Evolutionary conservation across 345 rosid species (phyloP).

Genomic region (Brassica cretica): DNA sequence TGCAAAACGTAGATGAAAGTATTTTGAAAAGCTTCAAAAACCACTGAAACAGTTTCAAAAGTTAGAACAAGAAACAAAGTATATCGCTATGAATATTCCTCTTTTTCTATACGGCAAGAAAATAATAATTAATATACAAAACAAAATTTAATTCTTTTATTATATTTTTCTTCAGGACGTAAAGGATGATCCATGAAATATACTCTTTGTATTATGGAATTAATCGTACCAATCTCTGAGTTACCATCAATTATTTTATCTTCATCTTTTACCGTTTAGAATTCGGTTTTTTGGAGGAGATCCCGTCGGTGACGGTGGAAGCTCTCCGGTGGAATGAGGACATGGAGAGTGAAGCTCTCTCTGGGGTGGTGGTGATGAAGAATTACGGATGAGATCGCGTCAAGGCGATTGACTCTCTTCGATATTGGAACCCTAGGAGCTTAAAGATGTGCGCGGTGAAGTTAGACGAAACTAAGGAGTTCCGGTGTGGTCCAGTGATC

Average conservation of each 20-base stretch:
- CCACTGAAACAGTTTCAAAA: not conserved
- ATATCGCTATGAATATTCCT: not conserved
- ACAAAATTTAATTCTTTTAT: not conserved
- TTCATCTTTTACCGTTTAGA: constrained; percentile 25
- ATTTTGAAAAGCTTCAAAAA: not conserved
- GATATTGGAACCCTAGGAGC: not conserved
- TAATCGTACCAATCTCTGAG: constrained; percentile 9
- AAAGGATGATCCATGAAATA: constrained; percentile 17
- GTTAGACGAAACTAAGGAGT: not conserved
- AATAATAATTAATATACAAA: not conserved
- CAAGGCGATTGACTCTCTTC: not conserved
- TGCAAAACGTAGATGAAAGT: not conserved
- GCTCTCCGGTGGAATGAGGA: not conserved
- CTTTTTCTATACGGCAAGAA: not conserved
- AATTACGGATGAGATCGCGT: not conserved
- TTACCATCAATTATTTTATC: constrained; percentile 7
- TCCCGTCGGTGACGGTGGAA: not conserved
- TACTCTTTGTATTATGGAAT: not conserved
- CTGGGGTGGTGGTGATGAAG: not conserved
- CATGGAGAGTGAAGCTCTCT: not conserved
- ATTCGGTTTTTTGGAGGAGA: not conserved
- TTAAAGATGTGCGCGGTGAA: not conserved
- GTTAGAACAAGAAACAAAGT: not conserved
- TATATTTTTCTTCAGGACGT: constrained; percentile 12
- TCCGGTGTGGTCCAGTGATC: not conserved